phyloP scores from a whole-genome alignment of 2,329 filamentous ascomycete genomes.

The Ophiocordyceps camponoti-rufipedis region DNA sequence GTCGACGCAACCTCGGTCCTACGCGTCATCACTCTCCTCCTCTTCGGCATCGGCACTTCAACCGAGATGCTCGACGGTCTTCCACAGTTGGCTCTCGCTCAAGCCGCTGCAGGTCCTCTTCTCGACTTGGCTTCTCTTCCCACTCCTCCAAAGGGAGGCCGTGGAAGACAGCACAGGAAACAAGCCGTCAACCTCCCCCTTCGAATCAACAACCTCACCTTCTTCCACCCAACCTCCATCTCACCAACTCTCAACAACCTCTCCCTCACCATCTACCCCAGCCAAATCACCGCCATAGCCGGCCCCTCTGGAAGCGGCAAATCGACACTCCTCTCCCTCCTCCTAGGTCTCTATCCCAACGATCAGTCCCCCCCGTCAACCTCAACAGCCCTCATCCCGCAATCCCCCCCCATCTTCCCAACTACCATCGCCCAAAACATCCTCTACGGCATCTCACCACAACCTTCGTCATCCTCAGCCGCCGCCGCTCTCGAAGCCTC shows the following conservation, averaged over 20 bases:
- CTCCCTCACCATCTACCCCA: constrained; percentile 43
- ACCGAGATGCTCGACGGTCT: constrained; percentile 53
- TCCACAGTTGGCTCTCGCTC: constrained; percentile 61
- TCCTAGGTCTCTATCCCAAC: constrained; percentile 52
- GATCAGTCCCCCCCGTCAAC: constrained; percentile 42
- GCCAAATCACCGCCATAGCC: constrained; percentile 59
- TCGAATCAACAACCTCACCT: constrained; percentile 34
- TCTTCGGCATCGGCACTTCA: constrained; percentile 66
- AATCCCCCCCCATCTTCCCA: constrained; percentile 61
- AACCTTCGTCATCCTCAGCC: constrained; percentile 27
- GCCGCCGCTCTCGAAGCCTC: constrained; percentile 29
- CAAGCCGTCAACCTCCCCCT: constrained; percentile 23
- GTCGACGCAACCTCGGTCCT: constrained; percentile 42
- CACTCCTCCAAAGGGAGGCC: constrained; percentile 29
- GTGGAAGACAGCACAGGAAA: constrained; percentile 26
- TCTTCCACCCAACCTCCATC: constrained; percentile 47
- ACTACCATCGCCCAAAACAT: constrained; percentile 66
- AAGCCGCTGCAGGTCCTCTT: constrained; percentile 53
- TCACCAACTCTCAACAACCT: constrained; percentile 41
- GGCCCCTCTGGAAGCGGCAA: constrained; percentile 83
- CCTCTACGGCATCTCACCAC: constrained; percentile 48
- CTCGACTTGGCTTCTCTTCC: constrained; percentile 51
- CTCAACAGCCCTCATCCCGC: constrained; percentile 49
- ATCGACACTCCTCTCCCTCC: constrained; percentile 59
- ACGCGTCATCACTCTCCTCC: constrained; percentile 60